Evolutionary conservation across 2,329 filamentous ascomycete genomes (phyloP).

Genomic region (Verticillium klebahnii): DNA sequence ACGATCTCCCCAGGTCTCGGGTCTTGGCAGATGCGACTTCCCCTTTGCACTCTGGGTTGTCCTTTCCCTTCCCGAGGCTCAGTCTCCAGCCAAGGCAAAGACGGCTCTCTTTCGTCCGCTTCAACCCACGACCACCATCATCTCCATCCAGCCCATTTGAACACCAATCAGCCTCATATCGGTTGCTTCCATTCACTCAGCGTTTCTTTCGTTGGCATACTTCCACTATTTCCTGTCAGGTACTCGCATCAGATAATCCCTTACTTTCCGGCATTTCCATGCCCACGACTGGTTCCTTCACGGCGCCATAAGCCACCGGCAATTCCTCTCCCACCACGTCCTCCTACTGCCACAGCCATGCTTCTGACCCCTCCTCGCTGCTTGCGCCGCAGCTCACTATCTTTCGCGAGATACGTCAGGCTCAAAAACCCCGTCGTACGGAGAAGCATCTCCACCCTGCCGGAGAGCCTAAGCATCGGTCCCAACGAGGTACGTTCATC

Average conservation of each 20-base stretch:
- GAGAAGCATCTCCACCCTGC: not conserved
- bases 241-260: not conserved
- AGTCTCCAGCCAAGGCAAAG: not conserved
- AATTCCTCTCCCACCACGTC: not conserved
- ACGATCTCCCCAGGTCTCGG: not conserved
- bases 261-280: not conserved
- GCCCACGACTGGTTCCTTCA: not conserved
- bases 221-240: not conserved
- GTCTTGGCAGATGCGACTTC: not conserved
- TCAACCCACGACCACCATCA: not conserved
- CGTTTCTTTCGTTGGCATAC: not conserved
- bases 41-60: too few species aligned
- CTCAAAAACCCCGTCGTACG: not conserved
- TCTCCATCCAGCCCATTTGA: not conserved
- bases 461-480: constrained; percentile 4
- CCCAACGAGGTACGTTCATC: constrained; percentile 1
- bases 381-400: not conserved
- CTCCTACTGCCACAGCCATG: not conserved
- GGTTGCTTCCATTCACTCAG: not conserved
- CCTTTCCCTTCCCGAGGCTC: not conserved
- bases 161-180: not conserved
- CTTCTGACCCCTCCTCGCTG: not conserved
- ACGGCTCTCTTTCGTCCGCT: not conserved
- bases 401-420: not conserved
- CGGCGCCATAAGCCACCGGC: not conserved